Base-by-base conservation (phyloP, 2,329 filamentous ascomycete genomes). In the Fusarium albidum region DNA sequence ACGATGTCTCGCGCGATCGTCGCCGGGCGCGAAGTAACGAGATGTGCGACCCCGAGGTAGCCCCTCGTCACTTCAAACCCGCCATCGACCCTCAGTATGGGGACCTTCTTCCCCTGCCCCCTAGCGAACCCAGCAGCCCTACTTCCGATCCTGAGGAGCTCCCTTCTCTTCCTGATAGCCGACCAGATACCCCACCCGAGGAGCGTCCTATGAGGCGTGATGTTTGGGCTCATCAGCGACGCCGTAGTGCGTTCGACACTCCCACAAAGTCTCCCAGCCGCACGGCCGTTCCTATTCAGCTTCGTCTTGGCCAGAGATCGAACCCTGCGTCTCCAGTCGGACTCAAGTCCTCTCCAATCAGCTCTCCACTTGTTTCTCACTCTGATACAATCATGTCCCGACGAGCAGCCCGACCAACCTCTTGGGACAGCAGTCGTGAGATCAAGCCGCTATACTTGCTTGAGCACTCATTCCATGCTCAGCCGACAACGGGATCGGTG, bases 371-470 rank as follows among this genome's bases (percentile, higher is more conserved):
- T 9, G 59, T 68, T n/a, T 58, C 68, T 1, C 68, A 69, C 40
- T 54, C 68, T 6, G 76, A 80, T 12, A 55, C 69, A 14, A 66
- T 46, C n/a, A 57, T 52, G 41, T 53, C 71, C 12, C 79, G 75
- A 61, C 71, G 73, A 42, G 68, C 73, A 34, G 66, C 77, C 17
- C 78, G 85, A 6, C 83, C 83, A 11, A 84, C 76, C 11, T 87
- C 83, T 1, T 87, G 84, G 84, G 84, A 86, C 37, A 83, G 75
- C 59, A 81, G 80, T 14, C 83, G 83, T 48, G 91, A 95, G 68
- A 88, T 93, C 66, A 87, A 90, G 62, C 93, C 93, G 0, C 76
- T 97, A 9, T 94, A 90, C 72, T 85, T 96, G 17, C 84, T 96
- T 7, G 90, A 96, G 71, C 86, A 77, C 59, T 77, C 76, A 4